Evolutionary conservation across 768 basidiomycete species (phyloP).

Genomic region (Hypholoma fasciculare): DNA sequence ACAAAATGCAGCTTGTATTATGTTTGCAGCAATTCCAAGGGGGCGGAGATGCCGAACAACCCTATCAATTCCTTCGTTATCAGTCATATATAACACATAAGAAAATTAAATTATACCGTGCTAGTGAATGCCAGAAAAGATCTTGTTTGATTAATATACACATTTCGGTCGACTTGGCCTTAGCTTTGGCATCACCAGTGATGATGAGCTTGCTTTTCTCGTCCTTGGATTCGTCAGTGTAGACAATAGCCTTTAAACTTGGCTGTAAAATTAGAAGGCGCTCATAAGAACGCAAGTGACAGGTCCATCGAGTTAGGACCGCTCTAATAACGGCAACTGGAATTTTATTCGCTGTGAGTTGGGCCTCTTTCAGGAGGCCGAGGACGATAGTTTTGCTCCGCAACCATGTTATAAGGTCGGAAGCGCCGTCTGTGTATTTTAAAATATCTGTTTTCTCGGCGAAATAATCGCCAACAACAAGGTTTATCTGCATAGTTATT

Average conservation of each 20-base stretch:
- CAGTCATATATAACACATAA: constrained; percentile 1
- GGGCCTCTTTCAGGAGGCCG: constrained; percentile 22
- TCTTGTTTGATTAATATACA: constrained; percentile 24
- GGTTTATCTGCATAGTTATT: too few species aligned
- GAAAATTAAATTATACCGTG: constrained; percentile 27
- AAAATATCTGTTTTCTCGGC: constrained; percentile 18
- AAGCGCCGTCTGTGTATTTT: constrained; percentile 22
- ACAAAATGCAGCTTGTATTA: constrained; percentile 26
- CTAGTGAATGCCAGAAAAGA: constrained; percentile 30
- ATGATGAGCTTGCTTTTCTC: constrained; percentile 14
- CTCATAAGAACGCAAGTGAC: constrained; percentile 33
- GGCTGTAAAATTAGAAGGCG: constrained; percentile 26
- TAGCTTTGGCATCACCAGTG: constrained; percentile 23
- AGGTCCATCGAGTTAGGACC: constrained; percentile 36
- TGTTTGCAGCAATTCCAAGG: constrained; percentile 28
- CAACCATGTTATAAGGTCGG: constrained; percentile 38
- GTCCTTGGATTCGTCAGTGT: constrained; percentile 16
- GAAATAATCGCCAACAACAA: constrained; percentile 40
- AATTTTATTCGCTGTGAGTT: constrained; percentile 4
- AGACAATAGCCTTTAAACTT: constrained; percentile 18
- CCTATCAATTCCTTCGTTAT: constrained; percentile 15
- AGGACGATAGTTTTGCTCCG: constrained; percentile 32
- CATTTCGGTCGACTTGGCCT: constrained; percentile 26
- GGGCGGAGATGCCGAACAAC: constrained; percentile 28
- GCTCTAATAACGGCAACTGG: constrained; percentile 26